Conservation (phyloP, 2,329 filamentous ascomycete genomes). For the Diaporthe humulicola region DNA sequence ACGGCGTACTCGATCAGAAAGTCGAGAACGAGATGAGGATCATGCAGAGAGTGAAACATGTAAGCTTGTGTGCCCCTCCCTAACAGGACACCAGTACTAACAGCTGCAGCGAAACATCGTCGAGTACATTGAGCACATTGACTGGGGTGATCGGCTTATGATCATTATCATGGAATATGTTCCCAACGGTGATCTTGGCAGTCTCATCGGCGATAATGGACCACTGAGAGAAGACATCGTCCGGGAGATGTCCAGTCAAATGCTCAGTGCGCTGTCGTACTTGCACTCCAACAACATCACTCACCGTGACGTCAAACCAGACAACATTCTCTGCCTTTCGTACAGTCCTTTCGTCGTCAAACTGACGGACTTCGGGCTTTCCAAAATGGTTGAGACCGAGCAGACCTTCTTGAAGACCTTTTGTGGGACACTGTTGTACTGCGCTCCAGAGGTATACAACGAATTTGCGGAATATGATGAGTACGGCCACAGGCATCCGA, state of each 20-base stretch:
- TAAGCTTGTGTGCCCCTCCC: slow-evolving; percentile 58
- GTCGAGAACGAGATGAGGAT: slow-evolving; percentile 98
- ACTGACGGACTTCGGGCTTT: slow-evolving; percentile 95
- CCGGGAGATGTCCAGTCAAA: slow-evolving; percentile 80
- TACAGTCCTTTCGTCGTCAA: slow-evolving; percentile 84
- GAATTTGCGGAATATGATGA: slow-evolving; percentile 78
- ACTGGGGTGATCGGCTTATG: slow-evolving; percentile 84
- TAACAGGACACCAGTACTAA: slow-evolving; percentile 31
- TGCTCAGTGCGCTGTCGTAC: slow-evolving; percentile 87
- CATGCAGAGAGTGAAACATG: slow-evolving; percentile 88
- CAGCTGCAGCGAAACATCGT: slow-evolving; percentile 83
- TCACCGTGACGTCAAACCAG: slow-evolving; percentile 98
- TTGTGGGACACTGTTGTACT: slow-evolving; percentile 95
- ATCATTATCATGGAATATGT: slow-evolving; percentile 99
- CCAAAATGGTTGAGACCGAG: slow-evolving; percentile 91
- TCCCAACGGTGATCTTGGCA: slow-evolving; percentile 84
- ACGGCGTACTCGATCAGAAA: slow-evolving; percentile 88
- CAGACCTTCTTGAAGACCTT: slow-evolving; percentile 97
- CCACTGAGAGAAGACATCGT: slow-evolving; percentile 76
- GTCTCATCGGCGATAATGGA: slow-evolving; percentile 73
- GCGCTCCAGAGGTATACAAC: slow-evolving; percentile 95
- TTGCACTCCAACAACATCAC: slow-evolving; percentile 91
- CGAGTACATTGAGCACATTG: slow-evolving; percentile 88
- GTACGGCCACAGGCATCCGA: slow-evolving; percentile 71
- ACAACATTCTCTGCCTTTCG: slow-evolving; percentile 91